Evolutionary conservation across 2,329 filamentous ascomycete species (phyloP).

Genomic region (Aspergillus tubingensis): DNA sequence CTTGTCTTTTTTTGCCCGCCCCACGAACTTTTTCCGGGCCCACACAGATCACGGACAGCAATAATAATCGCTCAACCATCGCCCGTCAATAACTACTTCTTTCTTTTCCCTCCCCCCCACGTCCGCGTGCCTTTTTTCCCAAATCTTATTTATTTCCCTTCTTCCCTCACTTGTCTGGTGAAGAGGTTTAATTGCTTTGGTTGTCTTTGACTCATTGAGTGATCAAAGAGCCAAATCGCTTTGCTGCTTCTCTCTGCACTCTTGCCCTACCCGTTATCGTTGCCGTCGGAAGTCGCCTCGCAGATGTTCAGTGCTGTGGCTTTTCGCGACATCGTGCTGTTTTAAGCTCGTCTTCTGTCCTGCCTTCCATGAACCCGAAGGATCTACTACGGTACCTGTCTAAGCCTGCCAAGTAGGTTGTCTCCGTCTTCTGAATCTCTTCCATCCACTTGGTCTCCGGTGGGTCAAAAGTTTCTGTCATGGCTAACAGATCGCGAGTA

Average conservation of each 20-base stretch:
- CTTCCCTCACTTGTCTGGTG: background rate
- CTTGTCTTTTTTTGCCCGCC: conserved; percentile 3
- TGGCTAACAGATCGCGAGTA: conserved; percentile 35
- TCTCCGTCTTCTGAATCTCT: conserved; percentile 3
- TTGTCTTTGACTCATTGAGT: conserved; percentile 22
- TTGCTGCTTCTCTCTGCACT: conserved; percentile 6
- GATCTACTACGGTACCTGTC: conserved; percentile 91
- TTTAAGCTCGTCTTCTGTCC: conserved; percentile 35
- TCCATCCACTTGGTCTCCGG: background rate
- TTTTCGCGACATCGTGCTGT: conserved; percentile 35
- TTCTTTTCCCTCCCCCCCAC: conserved; percentile 15
- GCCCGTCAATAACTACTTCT: conserved; percentile 3
- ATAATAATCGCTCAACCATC: conserved; percentile 15
- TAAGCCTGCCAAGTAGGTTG: conserved; percentile 80
- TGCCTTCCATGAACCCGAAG: conserved; percentile 82
- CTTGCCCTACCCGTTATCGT: conserved; percentile 7
- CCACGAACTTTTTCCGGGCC: conserved; percentile 18
- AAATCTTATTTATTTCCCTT: background rate
- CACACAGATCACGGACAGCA: conserved; percentile 13
- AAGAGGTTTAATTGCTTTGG: conserved; percentile 13
- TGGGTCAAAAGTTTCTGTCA: background rate
- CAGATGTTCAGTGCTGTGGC: conserved; percentile 40
- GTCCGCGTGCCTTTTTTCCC: conserved; percentile 14
- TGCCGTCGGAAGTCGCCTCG: conserved; percentile 14
- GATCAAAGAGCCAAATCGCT: conserved; percentile 5